phyloP scores from a whole-genome alignment of 108 stramenopile genomes.

The Hondaea fermentalgiana region DNA sequence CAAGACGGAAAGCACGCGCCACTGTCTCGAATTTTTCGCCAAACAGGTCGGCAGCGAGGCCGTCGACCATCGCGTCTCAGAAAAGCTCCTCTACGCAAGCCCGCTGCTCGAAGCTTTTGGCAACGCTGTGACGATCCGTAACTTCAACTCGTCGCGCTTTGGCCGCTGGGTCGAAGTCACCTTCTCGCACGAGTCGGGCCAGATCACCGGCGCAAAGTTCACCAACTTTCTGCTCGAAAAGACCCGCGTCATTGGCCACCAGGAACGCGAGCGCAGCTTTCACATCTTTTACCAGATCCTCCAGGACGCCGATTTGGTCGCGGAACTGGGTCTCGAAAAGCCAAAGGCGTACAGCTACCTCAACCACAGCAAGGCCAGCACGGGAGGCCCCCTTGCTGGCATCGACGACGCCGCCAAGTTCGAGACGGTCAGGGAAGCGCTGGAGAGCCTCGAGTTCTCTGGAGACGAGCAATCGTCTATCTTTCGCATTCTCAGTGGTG shows the following conservation, averaged over 20 bases:
- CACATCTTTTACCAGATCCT: slow-evolving; percentile 39
- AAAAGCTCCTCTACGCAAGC: slow-evolving; percentile 82
- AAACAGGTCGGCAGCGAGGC: slow-evolving; percentile 15
- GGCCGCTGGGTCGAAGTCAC: slow-evolving; percentile 29
- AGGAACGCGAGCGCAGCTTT: slow-evolving; percentile 31
- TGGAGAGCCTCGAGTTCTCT: background rate
- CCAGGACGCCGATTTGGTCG: background rate
- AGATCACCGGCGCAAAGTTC: slow-evolving; percentile 17
- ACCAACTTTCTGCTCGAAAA: slow-evolving; percentile 37
- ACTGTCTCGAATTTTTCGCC: slow-evolving; percentile 54
- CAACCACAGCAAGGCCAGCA: slow-evolving; percentile 19
- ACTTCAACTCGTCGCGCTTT: slow-evolving; percentile 33
- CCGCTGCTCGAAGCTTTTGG: slow-evolving; percentile 98
- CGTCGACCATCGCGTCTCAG: slow-evolving; percentile 57
- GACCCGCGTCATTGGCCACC: slow-evolving; percentile 21
- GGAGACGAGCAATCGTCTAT: slow-evolving; percentile 12
- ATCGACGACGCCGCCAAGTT: slow-evolving; percentile 24
- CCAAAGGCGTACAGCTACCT: slow-evolving; percentile 29
- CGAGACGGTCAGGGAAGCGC: background rate
- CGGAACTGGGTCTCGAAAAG: slow-evolving; percentile 16
- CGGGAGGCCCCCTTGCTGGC: slow-evolving; percentile 21
- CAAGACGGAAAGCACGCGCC: slow-evolving; percentile 63
- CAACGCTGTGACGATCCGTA: slow-evolving; percentile 87
- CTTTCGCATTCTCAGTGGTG: slow-evolving; percentile 29
- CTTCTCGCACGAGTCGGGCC: background rate